These are phyloP conservation scores for Lecanosticta acicola DNA, from an alignment of 2,329 filamentous ascomycete genomes.

Conservation along the genomic window DNA sequence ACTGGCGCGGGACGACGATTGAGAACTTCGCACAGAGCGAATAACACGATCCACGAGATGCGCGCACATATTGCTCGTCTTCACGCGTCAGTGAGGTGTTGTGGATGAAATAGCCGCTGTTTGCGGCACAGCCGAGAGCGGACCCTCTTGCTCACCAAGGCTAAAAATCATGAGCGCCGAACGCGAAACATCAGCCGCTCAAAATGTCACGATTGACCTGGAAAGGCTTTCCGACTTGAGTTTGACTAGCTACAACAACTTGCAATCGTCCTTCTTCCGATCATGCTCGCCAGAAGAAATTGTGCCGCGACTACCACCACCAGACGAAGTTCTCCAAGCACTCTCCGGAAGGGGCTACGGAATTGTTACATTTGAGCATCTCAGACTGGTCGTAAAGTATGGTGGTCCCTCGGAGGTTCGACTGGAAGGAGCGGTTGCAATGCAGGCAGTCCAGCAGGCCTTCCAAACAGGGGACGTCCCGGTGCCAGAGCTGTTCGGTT, in stretches of 20 bases:
- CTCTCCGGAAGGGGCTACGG: neutral
- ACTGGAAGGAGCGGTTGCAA: constrained; percentile 4
- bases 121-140: too few relatives aligned
- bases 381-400: constrained; percentile 7
- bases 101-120: too few relatives aligned
- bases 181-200: too few relatives aligned
- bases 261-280: neutral
- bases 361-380: neutral
- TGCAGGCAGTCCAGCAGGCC: constrained; percentile 3
- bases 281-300: neutral
- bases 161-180: too few relatives aligned
- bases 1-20: too few relatives aligned
- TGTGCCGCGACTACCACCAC: neutral
- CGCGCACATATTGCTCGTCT: too few relatives aligned
- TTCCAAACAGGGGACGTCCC: constrained; percentile 1
- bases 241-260: neutral
- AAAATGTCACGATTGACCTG: neutral
- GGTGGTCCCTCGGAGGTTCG: neutral
- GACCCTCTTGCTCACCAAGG: too few relatives aligned
- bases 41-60: too few relatives aligned
- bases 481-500: constrained; percentile 6
- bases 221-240: neutral
- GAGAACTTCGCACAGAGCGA: too few relatives aligned
- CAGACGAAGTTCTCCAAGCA: neutral
- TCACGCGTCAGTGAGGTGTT: too few relatives aligned